phyloP scores from a whole-genome alignment of 1,284 basidiomycete species.

The Apiotrichum siamense region DNA sequence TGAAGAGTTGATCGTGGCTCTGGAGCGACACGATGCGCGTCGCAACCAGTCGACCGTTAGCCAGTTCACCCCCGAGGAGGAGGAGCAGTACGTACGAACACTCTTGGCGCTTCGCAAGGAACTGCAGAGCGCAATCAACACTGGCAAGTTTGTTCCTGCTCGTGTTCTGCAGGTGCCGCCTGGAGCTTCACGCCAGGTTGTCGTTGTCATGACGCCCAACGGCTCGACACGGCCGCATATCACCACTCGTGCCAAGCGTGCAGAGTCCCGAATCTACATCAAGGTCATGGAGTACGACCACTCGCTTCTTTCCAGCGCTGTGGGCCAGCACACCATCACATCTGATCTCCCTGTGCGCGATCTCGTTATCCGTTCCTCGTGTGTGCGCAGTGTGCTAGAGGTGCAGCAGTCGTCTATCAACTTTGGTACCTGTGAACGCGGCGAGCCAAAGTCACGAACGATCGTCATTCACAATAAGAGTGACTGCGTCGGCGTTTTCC shows the following conservation, averaged over 20 bases:
- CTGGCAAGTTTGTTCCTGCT: constrained; percentile 45
- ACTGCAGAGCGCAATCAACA: constrained; percentile 43
- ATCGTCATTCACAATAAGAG: constrained; percentile 51
- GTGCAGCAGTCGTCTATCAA: constrained; percentile 53
- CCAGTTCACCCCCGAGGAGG: constrained; percentile 44
- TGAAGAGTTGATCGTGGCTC: constrained; percentile 48
- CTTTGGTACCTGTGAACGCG: constrained; percentile 52
- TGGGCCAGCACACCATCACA: constrained; percentile 20
- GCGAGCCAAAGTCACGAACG: constrained; percentile 49
- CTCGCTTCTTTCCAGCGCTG: constrained; percentile 17
- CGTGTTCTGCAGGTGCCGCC: constrained; percentile 42
- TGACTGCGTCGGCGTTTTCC: constrained; percentile 50
- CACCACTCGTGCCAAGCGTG: constrained; percentile 47
- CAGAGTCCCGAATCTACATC: constrained; percentile 51
- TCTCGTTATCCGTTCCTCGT: constrained; percentile 49
- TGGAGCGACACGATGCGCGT: constrained; percentile 47
- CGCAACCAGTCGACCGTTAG: constrained; percentile 44
- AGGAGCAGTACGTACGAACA: constrained; percentile 50
- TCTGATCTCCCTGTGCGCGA: constrained; percentile 51
- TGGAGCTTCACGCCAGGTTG: constrained; percentile 41
- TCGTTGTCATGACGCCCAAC: constrained; percentile 50
- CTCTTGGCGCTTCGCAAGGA: constrained; percentile 49
- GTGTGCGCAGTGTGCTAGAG: constrained; percentile 49
- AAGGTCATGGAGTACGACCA: constrained; percentile 49
- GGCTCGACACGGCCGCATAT: constrained; percentile 50